Base-by-base conservation (phyloP, 129 eudicot species). In the Pittosporum tobira region DNA sequence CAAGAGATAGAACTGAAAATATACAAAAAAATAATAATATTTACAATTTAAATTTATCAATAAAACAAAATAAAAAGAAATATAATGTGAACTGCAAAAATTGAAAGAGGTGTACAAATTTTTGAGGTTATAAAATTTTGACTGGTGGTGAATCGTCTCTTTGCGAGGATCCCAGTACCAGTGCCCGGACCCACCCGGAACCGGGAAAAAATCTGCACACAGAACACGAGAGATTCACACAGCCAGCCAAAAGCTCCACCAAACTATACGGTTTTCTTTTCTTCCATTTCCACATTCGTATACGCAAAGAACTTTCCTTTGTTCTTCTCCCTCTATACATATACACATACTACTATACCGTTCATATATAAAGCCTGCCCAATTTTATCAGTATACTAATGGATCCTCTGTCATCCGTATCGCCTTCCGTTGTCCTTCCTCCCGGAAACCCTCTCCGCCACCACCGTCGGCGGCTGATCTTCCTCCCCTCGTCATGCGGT, bases 381-480 rank as follows among this genome's bases (percentile, higher is more conserved):
- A n/a, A n/a, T n/a, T n/a, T n/a, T n/a, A n/a, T 0, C 40, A 7
- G 24, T 25, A 6, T 22, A 27, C 34, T 13, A 2, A 89, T 89
- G 95, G 97, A 88, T 67, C 84, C 94, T 59, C 79, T 88, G 53
- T 69, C 89, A 44, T 78, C 87, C 22, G 91, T 88, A 15, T 80
- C 94, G 5, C 84, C 94, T 30, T 82, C 95, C n/a, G 40, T 82
- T 59, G 76, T 79, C 59, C 73, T 77, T 21, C 76, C 73, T 6
- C 70, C 74, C 10, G 48, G 65, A 36, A 69, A 55, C 45, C 73
- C 85, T 11, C 50, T 67, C 60, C 81, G 60, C 51, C 84, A 75
- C 67, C 82, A 76, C 71, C 68, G 53, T 57, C 81, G 87, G 67
- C 78, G 84, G 65, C 72, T 71, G 27, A 20, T 61, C 65, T 24